Conservation (phyloP, 2,329 filamentous ascomycete species). For the Colletotrichum navitas region DNA sequence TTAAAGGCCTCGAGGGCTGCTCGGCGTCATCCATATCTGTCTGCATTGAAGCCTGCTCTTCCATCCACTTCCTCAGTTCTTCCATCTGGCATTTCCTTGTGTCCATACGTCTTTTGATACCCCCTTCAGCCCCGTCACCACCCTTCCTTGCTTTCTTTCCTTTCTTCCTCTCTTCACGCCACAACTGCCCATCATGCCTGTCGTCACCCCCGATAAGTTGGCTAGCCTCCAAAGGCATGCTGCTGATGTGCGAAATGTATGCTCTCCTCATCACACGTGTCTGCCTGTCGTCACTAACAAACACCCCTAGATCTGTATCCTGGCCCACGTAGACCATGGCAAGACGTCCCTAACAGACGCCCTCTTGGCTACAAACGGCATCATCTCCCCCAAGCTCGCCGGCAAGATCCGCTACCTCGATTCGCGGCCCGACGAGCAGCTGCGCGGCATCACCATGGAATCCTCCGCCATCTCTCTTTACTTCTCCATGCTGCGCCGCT, state of each 20-base stretch:
- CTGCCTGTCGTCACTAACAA: conserved; percentile 43
- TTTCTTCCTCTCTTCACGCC: background rate
- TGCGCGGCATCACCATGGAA: conserved; percentile 99
- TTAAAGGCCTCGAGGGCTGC: background rate
- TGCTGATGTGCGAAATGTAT: conserved; percentile 91
- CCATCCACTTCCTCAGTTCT: conserved; percentile 5
- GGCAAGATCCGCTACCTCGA: conserved; percentile 99
- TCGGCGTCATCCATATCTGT: background rate
- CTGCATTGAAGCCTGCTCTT: background rate
- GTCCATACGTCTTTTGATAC: conserved; percentile 39
- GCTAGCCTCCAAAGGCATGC: conserved; percentile 89
- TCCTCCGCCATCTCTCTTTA: conserved; percentile 97
- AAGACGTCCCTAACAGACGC: conserved; percentile 98
- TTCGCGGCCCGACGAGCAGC: conserved; percentile 94
- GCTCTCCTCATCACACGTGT: conserved; percentile 47
- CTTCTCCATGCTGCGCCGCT: conserved; percentile 89
- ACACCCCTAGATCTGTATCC: conserved; percentile 82
- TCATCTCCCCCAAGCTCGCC: conserved; percentile 96
- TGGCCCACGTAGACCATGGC: conserved; percentile 97
- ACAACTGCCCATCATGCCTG: conserved; percentile 74
- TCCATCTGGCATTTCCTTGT: conserved; percentile 26
- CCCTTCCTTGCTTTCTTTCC: background rate
- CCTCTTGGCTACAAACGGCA: conserved; percentile 97
- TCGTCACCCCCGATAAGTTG: conserved; percentile 91
- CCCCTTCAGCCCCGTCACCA: conserved; percentile 26